Percentiles rank a stretch among this genome's conserved stretches.
These are phyloP conservation scores for Sarocladium oryzae DNA, from an alignment of 2,329 filamentous ascomycete species.

Conservation along the genomic window DNA sequence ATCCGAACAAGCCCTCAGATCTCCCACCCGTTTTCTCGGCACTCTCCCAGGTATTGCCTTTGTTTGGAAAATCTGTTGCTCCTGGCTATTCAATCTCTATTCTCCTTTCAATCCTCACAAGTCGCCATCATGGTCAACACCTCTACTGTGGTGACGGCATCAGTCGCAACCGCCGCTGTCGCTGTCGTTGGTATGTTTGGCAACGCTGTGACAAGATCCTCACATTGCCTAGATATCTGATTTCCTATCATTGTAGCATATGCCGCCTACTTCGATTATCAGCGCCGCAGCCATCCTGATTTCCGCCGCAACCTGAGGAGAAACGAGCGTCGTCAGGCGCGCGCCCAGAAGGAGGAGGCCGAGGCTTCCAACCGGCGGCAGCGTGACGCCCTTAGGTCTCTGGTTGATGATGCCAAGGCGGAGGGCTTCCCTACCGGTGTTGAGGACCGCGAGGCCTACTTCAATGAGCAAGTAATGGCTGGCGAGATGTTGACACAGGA, in stretches of 20 bases:
- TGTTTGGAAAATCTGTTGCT: slow-evolving; percentile 8
- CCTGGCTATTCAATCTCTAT: slow-evolving; percentile 13
- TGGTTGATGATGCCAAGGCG: slow-evolving; percentile 75
- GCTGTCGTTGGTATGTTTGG: slow-evolving; percentile 48
- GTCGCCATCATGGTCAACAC: slow-evolving; percentile 38
- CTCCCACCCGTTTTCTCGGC: background rate
- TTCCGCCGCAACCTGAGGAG: slow-evolving; percentile 65
- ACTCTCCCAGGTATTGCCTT: slow-evolving; percentile 7
- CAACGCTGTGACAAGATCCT: background rate
- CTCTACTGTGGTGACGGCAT: slow-evolving; percentile 52
- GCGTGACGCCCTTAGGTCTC: slow-evolving; percentile 66
- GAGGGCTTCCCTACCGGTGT: slow-evolving; percentile 87
- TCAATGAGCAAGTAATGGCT: slow-evolving; percentile 88
- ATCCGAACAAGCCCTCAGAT: background rate
- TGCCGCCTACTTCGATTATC: slow-evolving; percentile 62
- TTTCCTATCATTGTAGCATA: slow-evolving; percentile 41
- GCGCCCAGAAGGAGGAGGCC: slow-evolving; percentile 65
- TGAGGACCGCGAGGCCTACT: slow-evolving; percentile 92
- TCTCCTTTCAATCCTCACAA: background rate
- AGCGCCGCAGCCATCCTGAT: slow-evolving; percentile 55
- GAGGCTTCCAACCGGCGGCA: slow-evolving; percentile 59
- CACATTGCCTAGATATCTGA: background rate
- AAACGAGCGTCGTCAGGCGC: slow-evolving; percentile 67
- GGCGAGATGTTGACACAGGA: slow-evolving; percentile 80
- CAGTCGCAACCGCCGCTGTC: slow-evolving; percentile 53